Evolutionary conservation across 139 green algal species (phyloP).

Genomic region (Auxenochlorella protothecoides): DNA sequence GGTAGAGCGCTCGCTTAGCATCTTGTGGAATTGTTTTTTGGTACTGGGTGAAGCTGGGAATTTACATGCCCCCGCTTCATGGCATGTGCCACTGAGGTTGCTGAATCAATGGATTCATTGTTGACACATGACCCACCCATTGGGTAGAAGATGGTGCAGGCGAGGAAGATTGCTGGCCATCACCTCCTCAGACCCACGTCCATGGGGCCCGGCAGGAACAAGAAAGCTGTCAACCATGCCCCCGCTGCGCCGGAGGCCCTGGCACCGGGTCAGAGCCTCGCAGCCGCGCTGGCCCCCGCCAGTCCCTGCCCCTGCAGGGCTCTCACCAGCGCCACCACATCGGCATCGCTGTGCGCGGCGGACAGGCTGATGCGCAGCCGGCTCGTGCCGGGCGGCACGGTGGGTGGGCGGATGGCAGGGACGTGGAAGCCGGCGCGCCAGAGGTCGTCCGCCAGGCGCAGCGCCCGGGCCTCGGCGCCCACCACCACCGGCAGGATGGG

Average conservation of each 20-base stretch:
- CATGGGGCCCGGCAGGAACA: neutral
- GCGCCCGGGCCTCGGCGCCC: slow-evolving; percentile 47
- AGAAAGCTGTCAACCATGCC: neutral
- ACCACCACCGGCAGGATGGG: slow-evolving; percentile 82
- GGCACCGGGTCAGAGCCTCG: neutral
- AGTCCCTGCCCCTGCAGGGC: slow-evolving; percentile 23
- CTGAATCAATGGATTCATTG: too few species aligned
- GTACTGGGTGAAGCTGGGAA: too few species aligned
- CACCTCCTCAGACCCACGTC: too few species aligned
- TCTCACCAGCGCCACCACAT: slow-evolving; percentile 45
- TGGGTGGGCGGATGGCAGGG: slow-evolving; percentile 85
- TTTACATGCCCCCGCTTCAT: too few species aligned
- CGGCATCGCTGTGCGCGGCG: slow-evolving; percentile 45
- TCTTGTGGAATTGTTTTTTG: too few species aligned
- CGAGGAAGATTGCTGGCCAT: too few species aligned
- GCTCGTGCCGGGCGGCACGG: slow-evolving; percentile 71
- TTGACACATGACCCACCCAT: too few species aligned
- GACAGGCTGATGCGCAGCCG: slow-evolving; percentile 70
- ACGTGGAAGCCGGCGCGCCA: slow-evolving; percentile 69
- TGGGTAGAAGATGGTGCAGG: too few species aligned
- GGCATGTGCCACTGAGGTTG: too few species aligned
- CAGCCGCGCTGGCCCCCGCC: neutral
- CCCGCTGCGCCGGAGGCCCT: neutral
- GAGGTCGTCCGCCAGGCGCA: slow-evolving; percentile 42
- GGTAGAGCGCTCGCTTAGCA: too few species aligned